Evolutionary conservation across 2,329 filamentous ascomycete species (phyloP), one percentile per base, ranked within the genome.

Genomic region (Cladophialophora bantiana): DNA sequence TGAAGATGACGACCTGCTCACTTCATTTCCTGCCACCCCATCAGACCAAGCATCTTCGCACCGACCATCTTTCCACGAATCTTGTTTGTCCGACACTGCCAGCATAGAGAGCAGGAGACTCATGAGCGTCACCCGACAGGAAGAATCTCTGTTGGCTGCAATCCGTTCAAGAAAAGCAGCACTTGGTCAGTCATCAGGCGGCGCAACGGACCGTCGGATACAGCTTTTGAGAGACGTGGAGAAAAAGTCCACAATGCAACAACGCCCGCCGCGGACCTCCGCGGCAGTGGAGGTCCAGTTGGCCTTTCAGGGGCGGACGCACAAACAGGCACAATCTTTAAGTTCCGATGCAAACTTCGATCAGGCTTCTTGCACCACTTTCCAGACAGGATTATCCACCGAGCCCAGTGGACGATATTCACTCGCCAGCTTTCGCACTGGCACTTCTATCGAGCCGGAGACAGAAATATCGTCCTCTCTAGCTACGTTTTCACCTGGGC

Each of bases 101-200:
- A 72, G 70, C 42, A 66, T 72, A 58, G 67, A 66, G 59, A 77
- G 81, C 67, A 82, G 81, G 66, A 78, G 80, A 50, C 74, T 84
- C 20, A 84, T 86, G 75, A 80, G 82, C 13, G 83, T 86, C 32
- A 86, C 84, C 0, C 77, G 82, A 62, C 83, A 85, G 72, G 84
- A 86, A 74, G 82, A 85, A 67, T 77, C 80, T 48, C 76, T 85
- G 1, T 74, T 86, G 3, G 83, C 83, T 70, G 81, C 83, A 1
- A 81, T 86, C 75, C 78, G 84, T 62, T 75, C 78, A 59, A 83
- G 83, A 56, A 78, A 81, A 68, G 81, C 82, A 58, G 79, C 77
- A 45, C 80, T 84, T 6, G 55, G 45, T 15, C 63, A 68, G 34
- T 18, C 57, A 35, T 34, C 40, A 34, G 32, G 72, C 79, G 80